Conservation (phyloP, 345 rosid species). For the Boechera stricta region DNA sequence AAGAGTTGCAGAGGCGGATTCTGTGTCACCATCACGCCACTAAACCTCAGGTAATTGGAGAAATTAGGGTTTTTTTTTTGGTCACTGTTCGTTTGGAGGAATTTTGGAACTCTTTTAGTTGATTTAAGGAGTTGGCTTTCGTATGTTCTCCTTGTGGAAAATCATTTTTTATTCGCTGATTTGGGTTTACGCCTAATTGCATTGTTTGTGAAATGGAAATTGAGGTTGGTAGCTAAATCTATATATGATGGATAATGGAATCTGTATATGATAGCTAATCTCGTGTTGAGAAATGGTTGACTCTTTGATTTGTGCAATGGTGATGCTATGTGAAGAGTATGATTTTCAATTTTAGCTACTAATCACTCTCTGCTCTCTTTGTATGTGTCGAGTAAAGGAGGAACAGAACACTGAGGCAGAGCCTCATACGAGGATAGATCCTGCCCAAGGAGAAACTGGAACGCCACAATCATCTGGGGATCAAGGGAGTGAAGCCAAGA, state of each 20-base stretch:
- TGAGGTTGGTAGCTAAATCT: slow-evolving; percentile 9
- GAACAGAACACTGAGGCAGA: slow-evolving; percentile 55
- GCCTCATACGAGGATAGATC: slow-evolving; percentile 44
- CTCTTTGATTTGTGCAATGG: neutral
- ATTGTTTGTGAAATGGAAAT: slow-evolving; percentile 6
- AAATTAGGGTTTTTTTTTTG: slow-evolving; percentile 17
- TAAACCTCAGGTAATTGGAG: slow-evolving; percentile 58
- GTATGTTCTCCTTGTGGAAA: neutral
- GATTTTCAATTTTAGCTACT: slow-evolving; percentile 13
- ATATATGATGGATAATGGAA: neutral
- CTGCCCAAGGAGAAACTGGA: slow-evolving; percentile 43
- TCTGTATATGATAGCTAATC: neutral
- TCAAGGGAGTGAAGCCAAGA: slow-evolving; percentile 51
- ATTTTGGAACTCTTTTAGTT: neutral
- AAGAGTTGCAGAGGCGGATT: slow-evolving; percentile 72
- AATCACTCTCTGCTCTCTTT: slow-evolving; percentile 2
- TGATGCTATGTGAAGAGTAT: slow-evolving; percentile 22
- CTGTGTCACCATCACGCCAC: slow-evolving; percentile 64
- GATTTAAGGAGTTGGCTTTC: neutral
- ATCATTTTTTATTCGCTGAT: neutral
- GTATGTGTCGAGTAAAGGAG: slow-evolving; percentile 52
- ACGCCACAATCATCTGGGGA: slow-evolving; percentile 45
- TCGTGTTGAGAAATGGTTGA: neutral
- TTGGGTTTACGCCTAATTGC: neutral
- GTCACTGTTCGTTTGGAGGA: neutral